Conservation (phyloP, 805 yeast genomes). For the Metschnikowia kofuensis region DNA sequence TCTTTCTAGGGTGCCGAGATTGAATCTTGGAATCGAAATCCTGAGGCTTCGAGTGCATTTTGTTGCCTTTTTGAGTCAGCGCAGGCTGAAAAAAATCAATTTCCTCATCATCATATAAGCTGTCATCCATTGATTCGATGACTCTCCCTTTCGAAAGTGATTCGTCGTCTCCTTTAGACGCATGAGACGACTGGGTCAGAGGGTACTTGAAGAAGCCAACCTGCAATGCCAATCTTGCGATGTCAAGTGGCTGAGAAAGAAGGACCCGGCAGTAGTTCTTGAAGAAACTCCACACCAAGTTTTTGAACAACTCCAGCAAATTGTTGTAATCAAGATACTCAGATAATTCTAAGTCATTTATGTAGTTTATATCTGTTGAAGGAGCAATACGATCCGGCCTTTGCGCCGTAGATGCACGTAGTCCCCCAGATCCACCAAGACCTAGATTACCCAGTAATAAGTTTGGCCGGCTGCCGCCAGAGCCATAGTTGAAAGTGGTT, state of each 20-base stretch:
- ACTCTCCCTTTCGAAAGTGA: not conserved
- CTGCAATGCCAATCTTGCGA: conserved; percentile 73
- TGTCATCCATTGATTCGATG: conserved; percentile 1
- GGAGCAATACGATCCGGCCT: conserved; percentile 4
- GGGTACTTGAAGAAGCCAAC: conserved; percentile 57
- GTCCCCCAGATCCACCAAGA: conserved; percentile 3
- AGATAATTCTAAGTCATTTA: conserved; percentile 58
- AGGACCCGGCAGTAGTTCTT: conserved; percentile 68
- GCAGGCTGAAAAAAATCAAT: conserved; percentile 36
- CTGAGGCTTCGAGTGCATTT: not conserved
- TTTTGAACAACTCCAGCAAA: conserved; percentile 53
- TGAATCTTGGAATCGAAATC: not conserved
- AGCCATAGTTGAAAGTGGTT: conserved; percentile 22
- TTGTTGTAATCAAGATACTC: conserved; percentile 64
- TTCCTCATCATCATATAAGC: conserved; percentile 22
- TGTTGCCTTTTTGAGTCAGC: not conserved
- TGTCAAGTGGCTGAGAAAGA: conserved; percentile 85
- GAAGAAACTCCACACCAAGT: conserved; percentile 58
- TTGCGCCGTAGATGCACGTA: not conserved
- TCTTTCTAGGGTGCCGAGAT: not conserved
- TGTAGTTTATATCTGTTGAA: conserved; percentile 38
- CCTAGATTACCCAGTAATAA: conserved; percentile 13
- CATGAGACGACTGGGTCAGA: too few relatives aligned
- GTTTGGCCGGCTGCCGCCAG: conserved; percentile 7
- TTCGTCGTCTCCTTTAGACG: not conserved